Percentiles rank a stretch among this genome's conserved stretches.
These are phyloP conservation scores for Chlorociboria aeruginascens DNA, from an alignment of 495 filamentous ascomycete species.

Conservation along the genomic window DNA sequence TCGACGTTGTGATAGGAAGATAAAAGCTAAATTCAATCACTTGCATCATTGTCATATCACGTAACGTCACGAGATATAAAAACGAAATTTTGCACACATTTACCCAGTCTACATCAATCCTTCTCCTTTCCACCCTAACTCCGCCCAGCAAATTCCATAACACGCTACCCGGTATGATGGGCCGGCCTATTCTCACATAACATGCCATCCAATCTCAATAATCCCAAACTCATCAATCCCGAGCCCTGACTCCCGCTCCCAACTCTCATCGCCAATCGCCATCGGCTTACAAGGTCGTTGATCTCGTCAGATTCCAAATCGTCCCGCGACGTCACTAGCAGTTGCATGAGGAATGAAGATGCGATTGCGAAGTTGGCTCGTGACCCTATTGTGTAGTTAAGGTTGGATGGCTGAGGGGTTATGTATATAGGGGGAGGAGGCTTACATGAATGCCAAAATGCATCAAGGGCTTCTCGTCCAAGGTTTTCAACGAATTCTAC, in stretches of 20 bases:
- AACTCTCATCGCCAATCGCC: conserved; percentile 18
- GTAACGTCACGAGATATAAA: too few relatives aligned
- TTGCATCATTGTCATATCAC: too few relatives aligned
- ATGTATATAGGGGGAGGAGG: not conserved
- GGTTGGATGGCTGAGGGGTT: not conserved
- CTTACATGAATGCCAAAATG: conserved; percentile 22
- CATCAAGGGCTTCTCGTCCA: conserved; percentile 13
- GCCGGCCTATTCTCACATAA: conserved; percentile 13
- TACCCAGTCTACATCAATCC: too few relatives aligned
- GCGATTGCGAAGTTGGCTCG: conserved; percentile 21
- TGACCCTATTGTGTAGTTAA: conserved; percentile 11
- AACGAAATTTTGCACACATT: too few relatives aligned
- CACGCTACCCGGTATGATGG: not conserved
- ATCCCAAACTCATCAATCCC: conserved; percentile 20
- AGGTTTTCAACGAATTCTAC: conserved; percentile 19
- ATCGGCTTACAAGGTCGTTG: conserved; percentile 13
- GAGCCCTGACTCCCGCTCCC: conserved; percentile 13
- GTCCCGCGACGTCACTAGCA: conserved; percentile 12
- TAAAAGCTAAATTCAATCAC: too few relatives aligned
- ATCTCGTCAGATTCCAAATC: conserved; percentile 16
- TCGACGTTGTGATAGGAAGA: too few relatives aligned
- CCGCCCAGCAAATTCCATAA: too few relatives aligned
- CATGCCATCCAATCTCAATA: conserved; percentile 18
- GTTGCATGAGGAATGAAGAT: conserved; percentile 22
- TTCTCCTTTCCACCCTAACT: too few relatives aligned